Base-by-base conservation (phyloP, 129 eudicot genomes). In the Deinandra increscens region DNA sequence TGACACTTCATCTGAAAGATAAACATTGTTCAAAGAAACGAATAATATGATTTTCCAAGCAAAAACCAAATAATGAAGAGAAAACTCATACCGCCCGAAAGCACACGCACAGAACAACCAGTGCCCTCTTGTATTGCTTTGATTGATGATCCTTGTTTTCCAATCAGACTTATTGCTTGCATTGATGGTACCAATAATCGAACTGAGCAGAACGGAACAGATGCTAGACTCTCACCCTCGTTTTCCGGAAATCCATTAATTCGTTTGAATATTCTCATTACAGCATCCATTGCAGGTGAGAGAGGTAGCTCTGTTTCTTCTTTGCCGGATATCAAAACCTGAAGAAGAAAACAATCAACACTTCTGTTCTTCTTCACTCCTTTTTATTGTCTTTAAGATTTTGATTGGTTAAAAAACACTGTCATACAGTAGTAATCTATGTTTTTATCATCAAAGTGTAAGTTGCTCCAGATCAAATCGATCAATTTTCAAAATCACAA, bases 201-300 rank as follows among this genome's bases (percentile, higher is more conserved):
- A 11, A 84, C 69, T 0, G 91, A 79, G 59, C 97, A 87, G 73
- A 79, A 81, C 13, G 88, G 87, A 58, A 73, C 75, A 0, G 73
- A 73, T 37, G 75, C 65, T 43, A 69, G 60, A 31, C 69, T 72
- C 73, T 81, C 91, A 56, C 62, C 82, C 45, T 82, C 96, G 18
- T 49, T 73, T 51, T 80, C 90, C 8, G 85, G 83, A 19, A 91
- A 73, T 12, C 98, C 98, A 55, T 69, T 78, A 0, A 91, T 67
- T 9, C 87, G 98, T 74, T 79, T 91, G 66, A 81, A 84, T 43
- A 88, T 71, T 75, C 91, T 86, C 54, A 91, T 81, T 42, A 79
- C 88, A 36, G 98, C 98, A 81, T 80, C 89, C 91, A 91, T 91
- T 61, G 98, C 98, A 72, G 98, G 98, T 14, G 98, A 82, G 51